A percentile compares a stretch with the other conserved stretches of the same genome.
Evolutionary conservation across 345 rosid genomes (phyloP).

Genomic region (Citrus reticulata): DNA sequence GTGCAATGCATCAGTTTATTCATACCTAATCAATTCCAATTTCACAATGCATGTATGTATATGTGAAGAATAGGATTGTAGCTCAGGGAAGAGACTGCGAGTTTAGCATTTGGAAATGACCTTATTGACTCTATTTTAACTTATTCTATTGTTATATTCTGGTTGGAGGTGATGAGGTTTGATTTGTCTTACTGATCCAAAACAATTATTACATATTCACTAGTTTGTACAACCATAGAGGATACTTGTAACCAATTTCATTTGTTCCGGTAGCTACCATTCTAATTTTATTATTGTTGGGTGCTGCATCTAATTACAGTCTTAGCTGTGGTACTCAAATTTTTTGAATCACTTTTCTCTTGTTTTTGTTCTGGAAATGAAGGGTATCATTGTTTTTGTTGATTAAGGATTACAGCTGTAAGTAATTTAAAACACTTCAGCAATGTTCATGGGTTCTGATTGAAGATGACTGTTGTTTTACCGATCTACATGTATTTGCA

Average conservation of each 20-base stretch:
- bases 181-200: background rate
- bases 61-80: background rate
- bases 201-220: background rate
- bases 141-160: background rate
- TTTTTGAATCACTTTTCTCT: background rate
- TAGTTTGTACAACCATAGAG: background rate
- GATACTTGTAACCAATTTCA: background rate
- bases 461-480: background rate
- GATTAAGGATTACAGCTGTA: background rate
- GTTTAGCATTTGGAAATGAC: background rate
- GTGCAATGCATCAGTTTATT: background rate
- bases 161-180: background rate
- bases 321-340: background rate
- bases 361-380: too few species aligned
- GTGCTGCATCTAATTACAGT: background rate
- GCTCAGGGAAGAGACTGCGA: background rate
- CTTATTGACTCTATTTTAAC: background rate
- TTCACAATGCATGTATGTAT: background rate
- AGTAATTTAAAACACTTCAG: background rate
- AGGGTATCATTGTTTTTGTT: background rate
- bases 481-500: constrained; percentile 13
- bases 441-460: background rate
- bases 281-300: background rate
- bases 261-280: background rate
- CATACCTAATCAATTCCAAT: background rate